Evolutionary conservation across 2,329 filamentous ascomycete species (phyloP), one percentile per base, ranked within the genome.

Genomic region (Apiospora koreana): DNA sequence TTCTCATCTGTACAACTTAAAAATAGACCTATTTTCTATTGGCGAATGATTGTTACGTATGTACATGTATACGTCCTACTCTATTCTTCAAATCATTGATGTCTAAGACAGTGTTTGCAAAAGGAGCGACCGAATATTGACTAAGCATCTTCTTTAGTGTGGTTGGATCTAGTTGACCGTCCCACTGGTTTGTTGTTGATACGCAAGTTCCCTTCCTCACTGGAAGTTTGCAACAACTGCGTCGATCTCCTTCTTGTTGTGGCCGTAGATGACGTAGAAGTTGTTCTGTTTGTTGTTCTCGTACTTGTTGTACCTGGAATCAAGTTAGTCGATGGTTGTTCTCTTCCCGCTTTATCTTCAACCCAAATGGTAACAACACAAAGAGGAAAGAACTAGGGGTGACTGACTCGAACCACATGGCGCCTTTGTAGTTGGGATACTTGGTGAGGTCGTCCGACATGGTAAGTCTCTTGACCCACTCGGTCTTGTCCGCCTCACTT

Each of bases 381-480:
- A 35, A 35, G n/a, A 64, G 42, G 9, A 12, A 23, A 21, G 23
- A 14, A 50, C 14, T 35, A 21, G 28, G 16, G 50, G 2, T 35
- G 14, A 69, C 71, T 54, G 28, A 71, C 71, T 72, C 71, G 48
- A 72, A 72, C 71, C 71, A 72, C 71, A 72, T 72, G 12, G 65
- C 69, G 12, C 71, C 71, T 46, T 71, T 68, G 46, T 72, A 72
- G 21, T 70, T 48, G 45, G 69, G 69, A 23, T 72, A 72, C 8
- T 48, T 65, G 50, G 62, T 67, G 43, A 71, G 69, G 38, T 72
- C 69, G 31, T 64, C 42, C n/a, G 38, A 35, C n/a, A 23, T 69
- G 7, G 69, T 69, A 9, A 72, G 23, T 31, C 41, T n/a, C 35
- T 70, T 65, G 18, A 71, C 69, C 71, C 71, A 72, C 16, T 70